These are phyloP conservation scores for Dichotomopilus funicola DNA, from an alignment of 2,329 filamentous ascomycete species.

Conservation along the genomic window DNA sequence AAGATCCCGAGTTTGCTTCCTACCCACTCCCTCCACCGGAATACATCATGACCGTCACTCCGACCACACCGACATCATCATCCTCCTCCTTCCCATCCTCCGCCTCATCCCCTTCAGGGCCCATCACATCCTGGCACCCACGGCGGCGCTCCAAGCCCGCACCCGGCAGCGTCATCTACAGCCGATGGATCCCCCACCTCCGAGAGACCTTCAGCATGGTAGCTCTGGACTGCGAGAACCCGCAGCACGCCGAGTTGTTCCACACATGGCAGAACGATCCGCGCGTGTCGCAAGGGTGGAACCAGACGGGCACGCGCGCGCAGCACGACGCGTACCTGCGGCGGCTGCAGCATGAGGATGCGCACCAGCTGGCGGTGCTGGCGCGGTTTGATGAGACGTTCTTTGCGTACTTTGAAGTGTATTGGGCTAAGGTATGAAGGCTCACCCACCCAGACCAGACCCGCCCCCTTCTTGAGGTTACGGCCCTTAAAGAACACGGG, in stretches of 20 bases:
- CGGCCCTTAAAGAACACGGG: too few species aligned
- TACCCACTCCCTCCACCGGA: slow-evolving; percentile 45
- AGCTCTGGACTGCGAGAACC: slow-evolving; percentile 60
- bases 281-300: slow-evolving; percentile 73
- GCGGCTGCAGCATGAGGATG: slow-evolving; percentile 57
- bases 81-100: too few species aligned
- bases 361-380: slow-evolving; percentile 64
- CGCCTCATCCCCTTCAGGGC: too few species aligned
- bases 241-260: slow-evolving; percentile 62
- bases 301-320: slow-evolving; percentile 68
- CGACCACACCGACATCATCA: too few species aligned
- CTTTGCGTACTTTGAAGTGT: slow-evolving; percentile 76
- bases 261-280: slow-evolving; percentile 80
- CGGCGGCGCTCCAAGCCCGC: slow-evolving; percentile 64
- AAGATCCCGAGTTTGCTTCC: slow-evolving; percentile 29
- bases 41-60: slow-evolving; percentile 36
- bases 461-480: not conserved
- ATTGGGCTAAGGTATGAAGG: slow-evolving; percentile 57
- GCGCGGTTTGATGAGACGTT: slow-evolving; percentile 63
- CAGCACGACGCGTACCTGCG: slow-evolving; percentile 67
- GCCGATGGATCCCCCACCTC: slow-evolving; percentile 70
- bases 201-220: slow-evolving; percentile 71
- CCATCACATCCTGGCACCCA: slow-evolving; percentile 50
- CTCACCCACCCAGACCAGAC: not conserved
- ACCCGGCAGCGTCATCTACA: slow-evolving; percentile 66